These are phyloP conservation scores for Polyrhizophydium stewartii DNA, from an alignment of 371 early-diverging fungal genomes.

Conservation along the genomic window DNA sequence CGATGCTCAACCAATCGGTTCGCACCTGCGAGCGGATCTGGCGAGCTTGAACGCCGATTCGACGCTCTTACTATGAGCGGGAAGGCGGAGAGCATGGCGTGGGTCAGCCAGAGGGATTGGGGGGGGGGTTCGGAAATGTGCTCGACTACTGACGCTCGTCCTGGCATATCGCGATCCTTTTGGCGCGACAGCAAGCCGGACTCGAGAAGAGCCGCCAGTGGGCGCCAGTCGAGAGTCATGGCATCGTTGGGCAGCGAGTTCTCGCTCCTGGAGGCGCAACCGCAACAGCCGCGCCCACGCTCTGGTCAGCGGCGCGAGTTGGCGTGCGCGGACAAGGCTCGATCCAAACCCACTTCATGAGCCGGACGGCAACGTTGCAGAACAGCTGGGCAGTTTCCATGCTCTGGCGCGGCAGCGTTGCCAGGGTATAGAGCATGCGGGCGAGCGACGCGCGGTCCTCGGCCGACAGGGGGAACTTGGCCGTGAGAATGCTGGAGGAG, in stretches of 20 bases:
- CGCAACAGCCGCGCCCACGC: not conserved
- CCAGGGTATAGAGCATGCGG: not conserved
- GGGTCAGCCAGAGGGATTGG: no score
- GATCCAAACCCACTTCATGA: not conserved
- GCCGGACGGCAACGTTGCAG: not conserved
- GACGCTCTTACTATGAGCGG: not conserved
- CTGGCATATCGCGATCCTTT: no score
- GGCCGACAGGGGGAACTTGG: not conserved
- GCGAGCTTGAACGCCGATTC: constrained; percentile 1
- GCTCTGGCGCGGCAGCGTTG: not conserved
- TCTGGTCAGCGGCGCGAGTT: not conserved
- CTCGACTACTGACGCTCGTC: no score
- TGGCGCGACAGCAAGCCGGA: no score
- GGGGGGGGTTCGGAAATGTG: no score
- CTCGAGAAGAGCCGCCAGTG: no score
- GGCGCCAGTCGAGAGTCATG: not conserved
- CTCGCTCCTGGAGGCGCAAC: not conserved
- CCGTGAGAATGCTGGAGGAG: not conserved
- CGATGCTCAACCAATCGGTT: no score
- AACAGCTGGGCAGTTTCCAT: not conserved
- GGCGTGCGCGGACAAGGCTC: not conserved
- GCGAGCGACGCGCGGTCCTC: not conserved
- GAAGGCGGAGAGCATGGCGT: no score
- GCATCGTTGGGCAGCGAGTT: not conserved
- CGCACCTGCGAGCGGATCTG: not conserved